Evolutionary conservation across 345 rosid genomes (phyloP), one percentile per base, ranked within the genome.

Genomic region (Euphorbia peplus): DNA sequence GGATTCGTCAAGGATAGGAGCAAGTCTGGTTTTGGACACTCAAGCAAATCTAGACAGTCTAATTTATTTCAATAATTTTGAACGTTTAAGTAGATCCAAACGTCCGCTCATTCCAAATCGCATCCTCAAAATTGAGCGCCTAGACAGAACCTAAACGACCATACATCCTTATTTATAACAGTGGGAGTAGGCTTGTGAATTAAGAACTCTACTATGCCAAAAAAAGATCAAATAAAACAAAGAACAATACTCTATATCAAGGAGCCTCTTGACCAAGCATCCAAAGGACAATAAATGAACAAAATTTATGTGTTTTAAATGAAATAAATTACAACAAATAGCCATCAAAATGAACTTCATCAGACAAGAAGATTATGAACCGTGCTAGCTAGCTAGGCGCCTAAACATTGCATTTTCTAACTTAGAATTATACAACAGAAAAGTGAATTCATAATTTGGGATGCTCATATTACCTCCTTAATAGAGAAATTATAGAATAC

Each of bases 351-450:
- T 57, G 22, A 63, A 28, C 11, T 51, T 73, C 60, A 30, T 73
- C 60, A 30, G 42, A 67, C 29, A 22, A 25, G 42, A 25, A 70
- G 30, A 24, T 74, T n/a, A 41, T 59, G 46, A 13, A 19, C 59
- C 46, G 53, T 63, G 67, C 63, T 52, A 48, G 75, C 63, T 52
- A 48, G 75, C 37, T 32, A 32, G 37, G 61, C 42, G 39, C 37
- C 44, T 66, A 29, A 1, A 16, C 22, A 10, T 29, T 26, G 54
- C 58, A 50, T 42, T 9, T 63, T 70, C 66, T 35, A 30, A 67
- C 64, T 26, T 53, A 10, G n/a, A n/a, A 13, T 12, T 16, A 59
- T 7, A 19, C 60, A 21, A 22, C 24, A 53, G 65, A 30, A 28
- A 56, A n/a, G 6, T 30, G 57, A 46, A 8, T 15, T 63, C 24